Conservation (phyloP, 2,329 filamentous ascomycete species). For the Lasiodiplodia sp. region DNA sequence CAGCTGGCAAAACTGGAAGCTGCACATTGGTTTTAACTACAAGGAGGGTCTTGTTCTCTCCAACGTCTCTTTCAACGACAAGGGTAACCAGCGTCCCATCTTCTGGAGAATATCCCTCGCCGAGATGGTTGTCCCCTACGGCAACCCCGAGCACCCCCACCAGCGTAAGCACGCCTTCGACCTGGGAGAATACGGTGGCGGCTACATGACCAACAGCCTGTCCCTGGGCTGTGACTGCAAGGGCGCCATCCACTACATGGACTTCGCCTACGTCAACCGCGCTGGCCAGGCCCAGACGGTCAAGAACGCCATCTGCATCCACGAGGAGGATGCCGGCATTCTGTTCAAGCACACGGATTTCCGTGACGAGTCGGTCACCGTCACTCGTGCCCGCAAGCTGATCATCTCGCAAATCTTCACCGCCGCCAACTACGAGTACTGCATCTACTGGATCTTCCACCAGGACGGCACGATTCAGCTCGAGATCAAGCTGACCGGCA, state of each 20-base stretch:
- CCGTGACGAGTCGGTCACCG: constrained; percentile 84
- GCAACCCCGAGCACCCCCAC: constrained; percentile 80
- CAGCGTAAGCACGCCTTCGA: constrained; percentile 85
- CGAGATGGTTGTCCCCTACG: constrained; percentile 94
- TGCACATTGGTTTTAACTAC: constrained; percentile 96
- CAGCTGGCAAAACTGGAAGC: constrained; percentile 91
- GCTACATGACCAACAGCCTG: constrained; percentile 83
- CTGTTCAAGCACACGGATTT: constrained; percentile 96
- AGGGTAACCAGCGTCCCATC: constrained; percentile 74
- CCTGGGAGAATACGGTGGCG: constrained; percentile 80
- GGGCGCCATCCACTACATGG: constrained; percentile 89
- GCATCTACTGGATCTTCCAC: constrained; percentile 86
- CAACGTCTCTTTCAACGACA: constrained; percentile 90
- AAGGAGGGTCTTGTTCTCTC: constrained; percentile 89
- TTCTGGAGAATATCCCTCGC: constrained; percentile 90
- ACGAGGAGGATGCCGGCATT: constrained; percentile 91
- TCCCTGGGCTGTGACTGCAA: constrained; percentile 85
- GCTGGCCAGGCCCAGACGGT: constrained; percentile 79
- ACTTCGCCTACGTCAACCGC: constrained; percentile 82
- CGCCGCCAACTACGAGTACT: constrained; percentile 95
- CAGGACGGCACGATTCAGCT: constrained; percentile 92
- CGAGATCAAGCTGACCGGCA: constrained; percentile 88
- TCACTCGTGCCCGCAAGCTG: constrained; percentile 85
- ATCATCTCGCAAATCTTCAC: constrained; percentile 93
- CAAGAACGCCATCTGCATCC: constrained; percentile 94